Base-by-base conservation (phyloP, 768 basidiomycete genomes). In the Rhizopogon sp. region DNA sequence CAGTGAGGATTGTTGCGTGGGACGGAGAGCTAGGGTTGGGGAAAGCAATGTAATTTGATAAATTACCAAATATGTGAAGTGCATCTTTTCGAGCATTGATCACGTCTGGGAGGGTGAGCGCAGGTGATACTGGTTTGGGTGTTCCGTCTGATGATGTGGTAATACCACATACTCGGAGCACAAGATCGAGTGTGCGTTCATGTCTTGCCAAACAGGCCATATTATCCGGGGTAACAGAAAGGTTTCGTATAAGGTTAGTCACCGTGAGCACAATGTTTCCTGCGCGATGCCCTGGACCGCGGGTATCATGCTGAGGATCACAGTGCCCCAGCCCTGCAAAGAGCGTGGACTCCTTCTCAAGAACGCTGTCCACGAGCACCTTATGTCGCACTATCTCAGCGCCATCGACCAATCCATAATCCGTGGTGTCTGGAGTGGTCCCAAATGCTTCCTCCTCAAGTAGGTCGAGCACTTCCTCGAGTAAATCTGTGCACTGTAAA, bases 381-480 rank as follows among this genome's bases (percentile, higher is more conserved):
- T 79, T 80, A 62, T 92, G 80, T 13, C 90, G 90, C 53, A 76
- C 67, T 61, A 87, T 75, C 40, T 59, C 68, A 40, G 70, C 59
- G 58, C 70, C 64, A 31, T 70, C 64, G 46, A 53, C 54, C 54
- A 70, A 49, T 56, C 57, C 54, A 53, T 65, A 65, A 35, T 68
- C 68, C 5, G 62, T 58, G 14, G 50, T 52, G 49, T 67, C 62
- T 40, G 70, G 66, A 56, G 79, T 79, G 33, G 71, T 73, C 16
- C 76, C 80, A 62, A 95, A 93, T 4, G 88, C 88, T 45, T 80
- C 70, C 54, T 96, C 93, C 66, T 93, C 88, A 43, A 96, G 70
- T 44, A 99, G 75, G 59, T 97, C 95, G 46, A 98, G 72, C 28
- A 92, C 69, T 62, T 98, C 95, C 52, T 92, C 87, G 56, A 94